A percentile compares a stretch with the other conserved stretches of the same genome.
Conservation (phyloP, 2,329 filamentous ascomycete genomes). For the Exophiala sp. region DNA sequence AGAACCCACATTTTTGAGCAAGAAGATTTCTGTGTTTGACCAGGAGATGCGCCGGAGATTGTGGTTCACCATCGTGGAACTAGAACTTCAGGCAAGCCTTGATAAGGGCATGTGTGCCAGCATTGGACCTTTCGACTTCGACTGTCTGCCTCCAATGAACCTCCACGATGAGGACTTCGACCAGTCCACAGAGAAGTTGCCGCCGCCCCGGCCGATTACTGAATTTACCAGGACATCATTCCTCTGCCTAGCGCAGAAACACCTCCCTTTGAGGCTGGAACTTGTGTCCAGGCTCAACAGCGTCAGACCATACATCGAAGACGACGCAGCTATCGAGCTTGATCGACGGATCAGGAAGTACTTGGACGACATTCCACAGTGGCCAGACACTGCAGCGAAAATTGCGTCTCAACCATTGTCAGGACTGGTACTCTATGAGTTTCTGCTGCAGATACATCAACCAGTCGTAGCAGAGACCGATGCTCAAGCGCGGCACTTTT, state of each 20-base stretch:
- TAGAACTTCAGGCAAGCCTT: slow-evolving; percentile 55
- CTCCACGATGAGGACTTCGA: slow-evolving; percentile 32
- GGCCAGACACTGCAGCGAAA: slow-evolving; percentile 14
- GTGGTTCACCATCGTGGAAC: slow-evolving; percentile 56
- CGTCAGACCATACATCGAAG: slow-evolving; percentile 25
- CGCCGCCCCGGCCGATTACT: slow-evolving; percentile 22
- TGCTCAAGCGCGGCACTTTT: slow-evolving; percentile 26
- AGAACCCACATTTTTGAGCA: slow-evolving; percentile 40
- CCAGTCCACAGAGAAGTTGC: slow-evolving; percentile 18
- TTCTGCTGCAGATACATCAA: slow-evolving; percentile 32
- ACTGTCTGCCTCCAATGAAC: slow-evolving; percentile 44
- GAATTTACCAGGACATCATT: slow-evolving; percentile 31
- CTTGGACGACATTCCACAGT: slow-evolving; percentile 29
- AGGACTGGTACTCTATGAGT: slow-evolving; percentile 32
- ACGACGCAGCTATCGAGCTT: slow-evolving; percentile 29
- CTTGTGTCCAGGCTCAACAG: slow-evolving; percentile 32
- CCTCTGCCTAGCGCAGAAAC: slow-evolving; percentile 28
- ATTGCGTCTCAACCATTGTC: slow-evolving; percentile 26
- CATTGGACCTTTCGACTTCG: slow-evolving; percentile 43
- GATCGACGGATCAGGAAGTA: slow-evolving; percentile 30
- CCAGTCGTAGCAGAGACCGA: slow-evolving; percentile 30
- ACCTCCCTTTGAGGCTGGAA: slow-evolving; percentile 30
- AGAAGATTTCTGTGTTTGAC: slow-evolving; percentile 42
- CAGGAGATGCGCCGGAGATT: slow-evolving; percentile 54
- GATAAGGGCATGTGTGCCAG: slow-evolving; percentile 54